These are phyloP conservation scores for Schoenoplectus tabernaemontani DNA, from an alignment of 202 grass and related monocot species.

Conservation along the genomic window DNA sequence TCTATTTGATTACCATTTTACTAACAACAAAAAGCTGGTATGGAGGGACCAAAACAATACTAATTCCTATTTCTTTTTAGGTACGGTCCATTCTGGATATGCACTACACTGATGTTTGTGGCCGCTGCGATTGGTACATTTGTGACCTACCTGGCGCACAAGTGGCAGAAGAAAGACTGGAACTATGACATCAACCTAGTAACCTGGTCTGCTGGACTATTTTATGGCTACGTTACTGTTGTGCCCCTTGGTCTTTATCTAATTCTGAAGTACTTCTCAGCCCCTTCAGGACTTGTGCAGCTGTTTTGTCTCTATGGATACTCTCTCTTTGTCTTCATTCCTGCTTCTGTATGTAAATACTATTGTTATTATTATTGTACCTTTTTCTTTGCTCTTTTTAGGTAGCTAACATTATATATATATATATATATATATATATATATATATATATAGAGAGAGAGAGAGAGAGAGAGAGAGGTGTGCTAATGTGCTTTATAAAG, in stretches of 20 bases:
- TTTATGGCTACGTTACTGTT: slow-evolving; percentile 94
- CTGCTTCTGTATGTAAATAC: slow-evolving; percentile 59
- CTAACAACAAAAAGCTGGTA: neutral
- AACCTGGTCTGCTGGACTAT: slow-evolving; percentile 97
- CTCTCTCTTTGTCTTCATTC: slow-evolving; percentile 95
- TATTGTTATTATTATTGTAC: neutral
- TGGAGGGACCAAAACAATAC: neutral
- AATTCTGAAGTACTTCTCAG: slow-evolving; percentile 98
- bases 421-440: too few relatives aligned
- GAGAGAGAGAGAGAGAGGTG: too few relatives aligned
- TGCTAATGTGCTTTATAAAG: too few relatives aligned
- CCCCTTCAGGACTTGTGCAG: slow-evolving; percentile 86
- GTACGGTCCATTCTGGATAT: slow-evolving; percentile 99
- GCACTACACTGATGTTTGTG: slow-evolving; percentile 94
- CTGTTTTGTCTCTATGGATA: slow-evolving; percentile 96
- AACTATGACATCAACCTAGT: slow-evolving; percentile 97
- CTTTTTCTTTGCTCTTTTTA: neutral
- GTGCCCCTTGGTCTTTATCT: slow-evolving; percentile 84
- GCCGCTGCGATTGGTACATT: slow-evolving; percentile 95
- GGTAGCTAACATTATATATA: neutral
- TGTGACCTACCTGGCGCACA: slow-evolving; percentile 93
- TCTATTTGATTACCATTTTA: neutral
- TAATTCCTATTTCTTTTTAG: slow-evolving; percentile 23
- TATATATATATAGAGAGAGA: too few relatives aligned
- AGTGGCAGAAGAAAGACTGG: slow-evolving; percentile 96